Evolutionary conservation across 1,284 basidiomycete species (phyloP).

Genomic region (Cutaneotrichosporon cutaneum): DNA sequence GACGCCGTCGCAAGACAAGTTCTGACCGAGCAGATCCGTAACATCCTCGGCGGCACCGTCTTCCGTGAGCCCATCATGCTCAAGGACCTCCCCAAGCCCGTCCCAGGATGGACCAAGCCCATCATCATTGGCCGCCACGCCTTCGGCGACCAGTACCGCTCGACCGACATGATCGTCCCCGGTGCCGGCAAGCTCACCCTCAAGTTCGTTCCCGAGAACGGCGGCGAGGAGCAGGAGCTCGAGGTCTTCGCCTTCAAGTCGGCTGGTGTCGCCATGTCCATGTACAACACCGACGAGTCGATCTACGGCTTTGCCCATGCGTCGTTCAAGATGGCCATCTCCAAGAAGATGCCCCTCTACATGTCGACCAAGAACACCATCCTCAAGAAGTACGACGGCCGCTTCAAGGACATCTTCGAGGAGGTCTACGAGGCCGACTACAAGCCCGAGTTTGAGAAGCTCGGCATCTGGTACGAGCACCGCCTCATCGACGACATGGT

Average conservation of each 20-base stretch:
- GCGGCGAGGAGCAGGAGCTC: slow-evolving; percentile 63
- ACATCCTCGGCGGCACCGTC: slow-evolving; percentile 95
- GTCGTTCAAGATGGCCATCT: slow-evolving; percentile 97
- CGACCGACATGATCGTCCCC: slow-evolving; percentile 83
- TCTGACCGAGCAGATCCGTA: slow-evolving; percentile 68
- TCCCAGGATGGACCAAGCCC: slow-evolving; percentile 95
- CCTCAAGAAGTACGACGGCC: slow-evolving; percentile 92
- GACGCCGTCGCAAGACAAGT: not conserved
- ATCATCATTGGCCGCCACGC: slow-evolving; percentile 97
- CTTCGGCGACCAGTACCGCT: slow-evolving; percentile 95
- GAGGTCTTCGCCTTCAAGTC: slow-evolving; percentile 89
- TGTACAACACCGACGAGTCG: slow-evolving; percentile 96
- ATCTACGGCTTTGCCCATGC: slow-evolving; percentile 95
- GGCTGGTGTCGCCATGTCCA: slow-evolving; percentile 81
- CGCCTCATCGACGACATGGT: slow-evolving; percentile 90
- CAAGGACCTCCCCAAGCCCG: slow-evolving; percentile 81
- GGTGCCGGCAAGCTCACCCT: slow-evolving; percentile 88
- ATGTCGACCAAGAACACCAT: slow-evolving; percentile 99
- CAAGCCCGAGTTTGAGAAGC: slow-evolving; percentile 74
- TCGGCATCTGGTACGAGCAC: slow-evolving; percentile 95
- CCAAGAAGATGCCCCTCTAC: slow-evolving; percentile 91
- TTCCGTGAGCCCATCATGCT: slow-evolving; percentile 98
- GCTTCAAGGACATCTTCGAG: slow-evolving; percentile 99
- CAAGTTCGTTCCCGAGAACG: slow-evolving; percentile 75
- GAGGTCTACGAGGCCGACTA: slow-evolving; percentile 87